Base-by-base conservation (phyloP, 2,329 filamentous ascomycete genomes). In the Colletotrichum sojae region DNA sequence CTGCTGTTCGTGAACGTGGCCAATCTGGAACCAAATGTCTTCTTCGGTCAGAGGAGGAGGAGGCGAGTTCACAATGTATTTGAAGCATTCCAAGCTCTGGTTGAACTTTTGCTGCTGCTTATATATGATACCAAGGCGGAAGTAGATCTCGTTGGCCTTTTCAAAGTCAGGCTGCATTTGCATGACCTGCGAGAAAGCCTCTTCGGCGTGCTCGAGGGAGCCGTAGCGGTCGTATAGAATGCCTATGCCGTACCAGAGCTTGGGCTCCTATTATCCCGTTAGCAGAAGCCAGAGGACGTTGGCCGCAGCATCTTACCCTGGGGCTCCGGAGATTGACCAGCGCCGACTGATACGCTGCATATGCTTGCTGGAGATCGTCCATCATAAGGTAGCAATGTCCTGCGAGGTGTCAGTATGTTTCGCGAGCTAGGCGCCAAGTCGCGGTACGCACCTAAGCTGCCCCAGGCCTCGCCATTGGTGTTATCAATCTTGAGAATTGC, bases 11-110 rank as follows among this genome's bases (percentile, higher is more conserved):
- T 99, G 95, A 57, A 99, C 96, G 80, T 99, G 96, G 27, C 96
- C 96, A 77, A 99, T 98, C 81, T 99, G 96, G 84, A 99, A 99
- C 95, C 95, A 98, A 70, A 99, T 99, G 75, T 99, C 96, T 80
- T 98, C 95, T 79, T 98, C 95, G 0, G 95, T 98, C 75, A 99
- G 82, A 2, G 96, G 96, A 4, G 94, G 91, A 3, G 96, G 96
- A 31, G 96, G 95, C 61, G 97, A 95, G 73, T 89, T 92, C 72
- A 98, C 95, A 74, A 99, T 99, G 79, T 97, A 98, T 82, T 96
- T 96, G 85, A 99, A 99, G 85, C 96, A 98, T 94, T 98, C 96
- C 53, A 98, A 85, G 85, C 95, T 98, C 78, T 97, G 92, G 60
- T 86, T 86, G 79, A 95, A 99, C 80, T 98, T 98, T 71, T 95